Evolutionary conservation across 495 filamentous ascomycete genomes (phyloP), one percentile per base, ranked within the genome.

Genomic region (Daldinia caldariorum): DNA sequence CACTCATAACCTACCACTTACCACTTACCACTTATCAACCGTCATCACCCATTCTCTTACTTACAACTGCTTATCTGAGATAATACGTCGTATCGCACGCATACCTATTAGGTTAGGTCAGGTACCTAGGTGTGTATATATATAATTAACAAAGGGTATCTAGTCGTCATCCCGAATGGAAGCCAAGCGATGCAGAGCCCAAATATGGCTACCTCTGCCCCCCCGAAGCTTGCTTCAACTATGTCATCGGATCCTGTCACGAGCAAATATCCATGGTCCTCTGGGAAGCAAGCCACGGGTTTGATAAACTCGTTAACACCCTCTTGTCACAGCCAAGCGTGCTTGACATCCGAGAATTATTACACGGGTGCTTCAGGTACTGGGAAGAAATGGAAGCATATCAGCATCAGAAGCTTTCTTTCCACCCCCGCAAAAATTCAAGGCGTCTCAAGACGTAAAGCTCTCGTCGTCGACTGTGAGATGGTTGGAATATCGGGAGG

Each of bases 391-490:
- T 13, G 16, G 7, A 18, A 45, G 16, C 67, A 57, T 0, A 59
- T 38, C 32, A 45, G 18, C 13, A 18, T 59, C 9, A 38, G 38
- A 10, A 43, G 6, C 0, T 73, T 70, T 26, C 4, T 57, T 6
- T 20, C 53, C 9, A 69, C 55, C 6, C 66, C 59, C 13, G 16
- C 47, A 14, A 61, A 26, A 13, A 29, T 35, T 1, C 2, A 26
- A 0, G 49, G 51, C 2, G 35, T 43, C 6, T 0, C 4, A 3
- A 71, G 56, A 58, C 67, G 57, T 55, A 67, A 53, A 5, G 80
- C 79, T 1, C 74, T 86, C 6, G 82, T 78, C 6, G 68, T 87
- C n/a, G 81, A 84, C 71, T 86, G 84, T 65, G 83, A 86, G 64
- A 85, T 84, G 80, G 83, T 82, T 3, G 73, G 73, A 0, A 45